These are phyloP conservation scores for Vishniacozyma victoriae DNA, from an alignment of 768 basidiomycete species.

Conservation along the genomic window DNA sequence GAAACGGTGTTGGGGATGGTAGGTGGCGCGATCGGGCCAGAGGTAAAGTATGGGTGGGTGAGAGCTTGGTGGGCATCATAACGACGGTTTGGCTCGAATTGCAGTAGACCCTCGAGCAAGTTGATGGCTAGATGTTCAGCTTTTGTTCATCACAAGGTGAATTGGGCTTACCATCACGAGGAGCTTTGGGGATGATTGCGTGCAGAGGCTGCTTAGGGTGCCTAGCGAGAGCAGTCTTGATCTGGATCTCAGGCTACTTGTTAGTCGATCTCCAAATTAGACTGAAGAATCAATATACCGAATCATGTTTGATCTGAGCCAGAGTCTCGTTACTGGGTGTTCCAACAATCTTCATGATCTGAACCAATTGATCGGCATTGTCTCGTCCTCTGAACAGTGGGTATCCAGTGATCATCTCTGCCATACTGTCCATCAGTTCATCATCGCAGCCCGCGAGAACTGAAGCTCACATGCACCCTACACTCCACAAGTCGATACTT, in stretches of 20 bases:
- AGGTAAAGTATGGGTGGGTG: slow-evolving; percentile 77
- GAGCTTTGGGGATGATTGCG: slow-evolving; percentile 41
- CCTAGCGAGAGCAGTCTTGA: slow-evolving; percentile 34
- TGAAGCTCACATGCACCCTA: slow-evolving; percentile 70
- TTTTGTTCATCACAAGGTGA: background rate
- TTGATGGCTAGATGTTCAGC: slow-evolving; percentile 61
- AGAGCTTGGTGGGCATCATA: slow-evolving; percentile 87
- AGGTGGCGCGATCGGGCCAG: slow-evolving; percentile 38
- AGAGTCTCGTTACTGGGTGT: slow-evolving; percentile 85
- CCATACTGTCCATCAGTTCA: slow-evolving; percentile 54
- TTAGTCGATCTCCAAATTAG: background rate
- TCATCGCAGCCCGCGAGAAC: background rate
- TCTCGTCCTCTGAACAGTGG: slow-evolving; percentile 95
- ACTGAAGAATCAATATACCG: slow-evolving; percentile 54
- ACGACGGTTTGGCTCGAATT: slow-evolving; percentile 90
- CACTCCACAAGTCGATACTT: slow-evolving; percentile 97
- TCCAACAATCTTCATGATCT: slow-evolving; percentile 95
- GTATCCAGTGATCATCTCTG: slow-evolving; percentile 97
- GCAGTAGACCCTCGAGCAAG: slow-evolving; percentile 85
- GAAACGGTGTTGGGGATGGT: slow-evolving; percentile 32
- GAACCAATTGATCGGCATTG: slow-evolving; percentile 93
- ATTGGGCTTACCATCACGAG: slow-evolving; percentile 34
- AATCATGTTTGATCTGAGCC: slow-evolving; percentile 81
- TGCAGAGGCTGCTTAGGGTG: slow-evolving; percentile 45
- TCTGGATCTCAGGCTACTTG: slow-evolving; percentile 37